Base-by-base conservation (phyloP, 371 early-diverging fungal species). In the Dentiscutata heterogama region DNA sequence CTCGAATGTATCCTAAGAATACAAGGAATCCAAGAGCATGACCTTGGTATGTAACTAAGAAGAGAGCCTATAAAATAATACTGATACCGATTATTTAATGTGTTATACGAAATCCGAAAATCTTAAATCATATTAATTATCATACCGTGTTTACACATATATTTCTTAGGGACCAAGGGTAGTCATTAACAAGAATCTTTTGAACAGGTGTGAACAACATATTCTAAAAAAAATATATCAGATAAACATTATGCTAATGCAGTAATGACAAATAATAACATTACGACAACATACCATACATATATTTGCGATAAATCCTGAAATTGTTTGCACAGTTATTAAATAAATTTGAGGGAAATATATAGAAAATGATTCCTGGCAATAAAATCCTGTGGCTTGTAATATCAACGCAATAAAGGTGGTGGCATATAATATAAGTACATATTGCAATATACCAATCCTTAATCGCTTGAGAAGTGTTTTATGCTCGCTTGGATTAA, bases 381-480 rank as follows among this genome's bases (percentile, higher is more conserved):
- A 94, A 67, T 88, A 89, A 11, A 88, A 79, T 22, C 87, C 91
- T 46, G 83, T 76, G 51, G 84, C 84, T 65, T 90, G 85, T 50
- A 93, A 72, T 27, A 91, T 83, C n/a, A 92, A 87, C 0, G 92
- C 87, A 11, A 89, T 83, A 20, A 93, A 65, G 20, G 92, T 92
- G 60, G 87, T 83, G 16, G 87, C 51, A 11, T 93, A 93, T 64
- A 90, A 86, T 80, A 94, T 80, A 10, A 92, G 83, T 7, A 89
- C 91, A 68, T 94, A 94, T 83, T 94, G 93, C 72, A 94, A 86
- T 53, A 91, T 89, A 27, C 90, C 89, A 78, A 88, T 88, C 73
- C 89, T 89, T 13, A 65, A 65, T 16, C 65, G 22, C 73, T 88
- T 86, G 65, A 87, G 85, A 50, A 88, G 83, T 72, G 92, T 81